A percentile compares a stretch with the other conserved stretches of the same genome.
These are phyloP conservation scores for Saccharomyces hybrid DNA, from an alignment of 1,139 yeast genomes.

Conservation along the genomic window DNA sequence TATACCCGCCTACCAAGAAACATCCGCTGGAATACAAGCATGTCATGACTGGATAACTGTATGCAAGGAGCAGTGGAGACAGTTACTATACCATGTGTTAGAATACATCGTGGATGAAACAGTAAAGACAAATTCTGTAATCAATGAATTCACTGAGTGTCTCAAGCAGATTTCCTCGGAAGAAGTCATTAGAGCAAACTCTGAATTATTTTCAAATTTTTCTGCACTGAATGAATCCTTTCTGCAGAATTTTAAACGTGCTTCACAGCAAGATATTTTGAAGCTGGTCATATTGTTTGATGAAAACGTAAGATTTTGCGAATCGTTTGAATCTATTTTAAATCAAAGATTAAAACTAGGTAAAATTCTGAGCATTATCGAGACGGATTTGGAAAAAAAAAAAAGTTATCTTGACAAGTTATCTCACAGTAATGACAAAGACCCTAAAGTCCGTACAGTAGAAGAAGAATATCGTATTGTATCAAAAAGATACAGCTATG, in stretches of 20 bases:
- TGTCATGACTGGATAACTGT: not conserved
- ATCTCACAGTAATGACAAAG: constrained; percentile 43
- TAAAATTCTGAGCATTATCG: constrained; percentile 46
- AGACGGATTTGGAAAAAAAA: constrained; percentile 48
- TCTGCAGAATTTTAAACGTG: not conserved
- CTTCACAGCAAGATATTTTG: constrained; percentile 58
- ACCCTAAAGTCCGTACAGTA: constrained; percentile 43
- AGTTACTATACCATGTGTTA: not conserved
- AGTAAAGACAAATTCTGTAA: not conserved
- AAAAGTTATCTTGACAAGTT: constrained; percentile 44
- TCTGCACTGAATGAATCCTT: not conserved
- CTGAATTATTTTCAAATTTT: not conserved
- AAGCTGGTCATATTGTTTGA: constrained; percentile 84
- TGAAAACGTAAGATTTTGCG: constrained; percentile 73
- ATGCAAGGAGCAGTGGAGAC: not conserved
- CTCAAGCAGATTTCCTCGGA: not conserved
- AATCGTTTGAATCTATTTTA: constrained; percentile 68
- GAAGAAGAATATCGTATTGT: constrained; percentile 53
- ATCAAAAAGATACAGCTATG: constrained; percentile 10
- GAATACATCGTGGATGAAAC: not conserved
- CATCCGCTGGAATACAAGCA: not conserved
- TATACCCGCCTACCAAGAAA: not conserved
- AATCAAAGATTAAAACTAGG: constrained; percentile 63
- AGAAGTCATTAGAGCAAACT: not conserved
- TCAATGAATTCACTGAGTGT: not conserved